Conservation (phyloP, 2,329 filamentous ascomycete species). For the Arthroderma sp. region DNA sequence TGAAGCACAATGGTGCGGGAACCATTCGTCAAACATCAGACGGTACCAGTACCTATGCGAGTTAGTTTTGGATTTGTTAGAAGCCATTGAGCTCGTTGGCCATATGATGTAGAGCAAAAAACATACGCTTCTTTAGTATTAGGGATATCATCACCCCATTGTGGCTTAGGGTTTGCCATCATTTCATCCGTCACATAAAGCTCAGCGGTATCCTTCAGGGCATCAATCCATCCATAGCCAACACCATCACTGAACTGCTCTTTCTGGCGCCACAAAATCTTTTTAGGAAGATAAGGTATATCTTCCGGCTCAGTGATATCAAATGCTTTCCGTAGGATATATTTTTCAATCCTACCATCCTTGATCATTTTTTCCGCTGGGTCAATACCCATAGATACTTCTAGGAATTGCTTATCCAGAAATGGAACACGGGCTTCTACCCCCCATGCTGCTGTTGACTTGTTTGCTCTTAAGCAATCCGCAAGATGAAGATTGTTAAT, state of each 20-base stretch:
- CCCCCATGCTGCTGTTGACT: constrained; percentile 96
- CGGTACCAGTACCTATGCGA: constrained; percentile 89
- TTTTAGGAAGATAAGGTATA: constrained; percentile 80
- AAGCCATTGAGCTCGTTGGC: no score
- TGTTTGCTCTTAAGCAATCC: constrained; percentile 97
- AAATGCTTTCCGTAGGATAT: constrained; percentile 95
- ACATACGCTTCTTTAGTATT: constrained; percentile 90
- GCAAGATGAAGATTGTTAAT: constrained; percentile 93
- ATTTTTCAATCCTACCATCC: constrained; percentile 83
- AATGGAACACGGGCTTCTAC: constrained; percentile 96
- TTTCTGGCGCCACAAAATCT: constrained; percentile 97
- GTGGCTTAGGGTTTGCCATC: constrained; percentile 94
- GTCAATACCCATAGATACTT: constrained; percentile 85
- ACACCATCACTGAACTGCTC: constrained; percentile 99
- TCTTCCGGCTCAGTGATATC: constrained; percentile 74
- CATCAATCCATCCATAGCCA: constrained; percentile 98
- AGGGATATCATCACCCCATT: constrained; percentile 87
- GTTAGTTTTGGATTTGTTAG: no score
- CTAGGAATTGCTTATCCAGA: constrained; percentile 93
- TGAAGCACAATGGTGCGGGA: constrained; percentile 77
- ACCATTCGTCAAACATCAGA: constrained; percentile 97
- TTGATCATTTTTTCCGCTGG: constrained; percentile 93
- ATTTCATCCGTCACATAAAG: constrained; percentile 85
- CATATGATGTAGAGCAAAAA: no score
- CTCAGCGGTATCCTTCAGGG: constrained; percentile 88